Percentiles rank a stretch among this genome's conserved stretches.
These are phyloP conservation scores for Cyclotella distinguenda DNA, from an alignment of 108 stramenopile genomes.

Conservation along the genomic window DNA sequence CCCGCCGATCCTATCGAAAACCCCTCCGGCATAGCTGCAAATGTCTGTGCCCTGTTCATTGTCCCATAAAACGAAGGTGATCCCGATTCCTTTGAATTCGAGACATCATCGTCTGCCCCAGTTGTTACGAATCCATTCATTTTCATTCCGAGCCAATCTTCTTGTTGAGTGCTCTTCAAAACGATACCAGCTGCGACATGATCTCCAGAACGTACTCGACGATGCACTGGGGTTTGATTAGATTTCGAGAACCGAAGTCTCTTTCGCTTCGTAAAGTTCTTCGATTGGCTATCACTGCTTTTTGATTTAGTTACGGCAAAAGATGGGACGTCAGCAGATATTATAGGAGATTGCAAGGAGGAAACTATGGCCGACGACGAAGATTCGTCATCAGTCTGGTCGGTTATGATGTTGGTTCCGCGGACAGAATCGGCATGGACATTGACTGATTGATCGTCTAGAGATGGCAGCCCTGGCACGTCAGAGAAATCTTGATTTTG, in stretches of 20 bases:
- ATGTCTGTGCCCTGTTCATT: too few species aligned
- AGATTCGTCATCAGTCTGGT: conserved; percentile 30
- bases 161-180: conserved; percentile 25
- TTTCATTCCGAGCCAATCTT: conserved; percentile 70
- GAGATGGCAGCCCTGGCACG: conserved; percentile 1
- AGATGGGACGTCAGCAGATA: neutral
- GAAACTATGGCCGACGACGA: conserved; percentile 2
- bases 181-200: conserved; percentile 51
- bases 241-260: conserved; percentile 7
- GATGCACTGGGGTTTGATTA: conserved; percentile 15
- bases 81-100: too few species aligned
- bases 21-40: too few species aligned
- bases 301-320: neutral
- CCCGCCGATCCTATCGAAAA: too few species aligned
- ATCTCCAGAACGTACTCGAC: conserved; percentile 62
- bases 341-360: neutral
- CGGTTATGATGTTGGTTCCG: conserved; percentile 7
- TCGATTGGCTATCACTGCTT: neutral
- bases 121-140: conserved; percentile 45
- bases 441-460: neutral
- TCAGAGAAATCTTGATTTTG: neutral
- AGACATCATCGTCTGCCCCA: conserved; percentile 9
- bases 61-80: too few species aligned
- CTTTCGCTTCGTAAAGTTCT: neutral
- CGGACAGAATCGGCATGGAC: conserved; percentile 5